Evolutionary conservation across 2,329 filamentous ascomycete genomes (phyloP), one percentile per base, ranked within the genome.

Genomic region (Pseudogymnoascus sp.): DNA sequence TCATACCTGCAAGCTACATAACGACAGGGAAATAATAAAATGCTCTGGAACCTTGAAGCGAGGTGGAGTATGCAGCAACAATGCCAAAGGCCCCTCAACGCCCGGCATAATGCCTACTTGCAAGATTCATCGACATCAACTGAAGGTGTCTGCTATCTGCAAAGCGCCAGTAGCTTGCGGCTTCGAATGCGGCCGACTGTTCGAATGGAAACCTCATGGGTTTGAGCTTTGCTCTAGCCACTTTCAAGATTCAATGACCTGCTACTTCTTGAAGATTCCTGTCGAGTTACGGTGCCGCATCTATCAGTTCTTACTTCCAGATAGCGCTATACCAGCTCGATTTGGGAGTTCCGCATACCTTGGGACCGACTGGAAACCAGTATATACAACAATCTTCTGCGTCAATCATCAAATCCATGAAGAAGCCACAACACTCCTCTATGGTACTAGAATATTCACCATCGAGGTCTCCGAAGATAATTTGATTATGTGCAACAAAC

Each of bases 231-330:
- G 65, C 50, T 12, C 47, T 12, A n/a, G 43, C 2, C 64, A 65
- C 39, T 57, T 14, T 28, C 22, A 61, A n/a, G 5, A 33, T n/a
- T 38, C 58, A 8, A 61, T 50, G 54, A 30, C 59, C 22, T 65
- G 63, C 61, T 63, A 64, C 38, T 59, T 67, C 33, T 47, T 65
- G 11, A 62, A 64, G 33, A 41, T 67, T 16, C 65, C 63, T 5
- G 57, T 63, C 6, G 63, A 67, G 60, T 57, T 67, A 14, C 60
- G 65, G 18, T 57, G 59, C 22, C 61, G 62, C 12, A 63, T 65
- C n/a, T 67, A 65, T 50, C 8, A 39, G 3, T 57, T 62, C 38
- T 41, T 67, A 18, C 38, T 67, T 16, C 64, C 63, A 30, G 43
- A 50, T 20, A 58, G 16, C 16, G 33, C 57, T 12, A 60, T 67